These are phyloP conservation scores for Aspergillus sp. DNA, from an alignment of 2,329 filamentous ascomycete genomes.

Conservation along the genomic window DNA sequence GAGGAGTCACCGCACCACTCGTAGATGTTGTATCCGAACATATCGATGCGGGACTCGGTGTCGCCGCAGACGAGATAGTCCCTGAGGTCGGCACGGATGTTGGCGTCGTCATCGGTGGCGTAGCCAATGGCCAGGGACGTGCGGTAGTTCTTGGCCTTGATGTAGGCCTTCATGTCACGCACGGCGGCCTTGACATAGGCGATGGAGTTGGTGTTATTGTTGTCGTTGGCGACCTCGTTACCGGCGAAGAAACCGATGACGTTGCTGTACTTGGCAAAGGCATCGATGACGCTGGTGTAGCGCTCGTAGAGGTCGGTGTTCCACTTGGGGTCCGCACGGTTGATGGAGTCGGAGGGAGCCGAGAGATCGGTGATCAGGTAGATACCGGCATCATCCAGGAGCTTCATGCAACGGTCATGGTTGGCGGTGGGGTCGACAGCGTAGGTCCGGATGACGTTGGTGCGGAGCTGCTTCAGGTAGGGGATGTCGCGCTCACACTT, in stretches of 20 bases:
- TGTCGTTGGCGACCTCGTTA: constrained; percentile 91
- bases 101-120: constrained; percentile 87
- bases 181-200: constrained; percentile 98
- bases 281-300: constrained; percentile 82
- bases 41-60: constrained; percentile 72
- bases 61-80: constrained; percentile 91
- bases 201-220: constrained; percentile 83
- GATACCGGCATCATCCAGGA: constrained; percentile 81
- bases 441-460: constrained; percentile 94
- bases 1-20: constrained; percentile 92
- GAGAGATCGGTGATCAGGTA: constrained; percentile 92
- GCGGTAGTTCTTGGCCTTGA: constrained; percentile 74
- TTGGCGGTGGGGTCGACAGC: constrained; percentile 77
- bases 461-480: constrained; percentile 71
- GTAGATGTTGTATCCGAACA: constrained; percentile 99
- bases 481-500: constrained; percentile 83
- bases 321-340: constrained; percentile 77
- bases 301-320: constrained; percentile 72
- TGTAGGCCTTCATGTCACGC: constrained; percentile 92
- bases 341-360: constrained; percentile 78
- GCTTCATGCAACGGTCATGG: constrained; percentile 80
- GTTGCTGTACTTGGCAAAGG: constrained; percentile 79
- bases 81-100: constrained; percentile 77
- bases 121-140: constrained; percentile 80
- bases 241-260: constrained; percentile 96